Conservation (phyloP, 2,329 filamentous ascomycete species). For the Metarhizium rileyi region DNA sequence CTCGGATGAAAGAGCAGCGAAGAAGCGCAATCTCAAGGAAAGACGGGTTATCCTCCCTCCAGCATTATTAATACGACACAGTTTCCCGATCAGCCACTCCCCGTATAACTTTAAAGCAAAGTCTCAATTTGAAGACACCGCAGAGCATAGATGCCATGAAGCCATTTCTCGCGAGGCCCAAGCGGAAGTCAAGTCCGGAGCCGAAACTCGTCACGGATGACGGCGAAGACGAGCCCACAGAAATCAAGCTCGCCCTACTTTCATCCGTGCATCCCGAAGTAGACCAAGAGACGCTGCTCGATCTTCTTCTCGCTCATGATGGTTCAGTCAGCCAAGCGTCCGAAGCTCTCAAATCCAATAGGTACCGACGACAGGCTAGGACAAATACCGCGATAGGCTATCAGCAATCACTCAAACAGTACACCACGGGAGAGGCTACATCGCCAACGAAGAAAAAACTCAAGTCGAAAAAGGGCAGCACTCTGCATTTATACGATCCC, state of each 20-base stretch:
- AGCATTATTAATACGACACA: not conserved
- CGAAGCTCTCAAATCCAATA: conserved; percentile 36
- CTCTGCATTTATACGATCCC: conserved; percentile 74
- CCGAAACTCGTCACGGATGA: conserved; percentile 10
- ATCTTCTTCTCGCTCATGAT: conserved; percentile 66
- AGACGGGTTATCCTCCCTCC: not conserved
- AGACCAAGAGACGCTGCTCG: conserved; percentile 60
- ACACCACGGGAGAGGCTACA: conserved; percentile 22
- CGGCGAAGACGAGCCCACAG: conserved; percentile 64
- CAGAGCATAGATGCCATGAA: conserved; percentile 36
- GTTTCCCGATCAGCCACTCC: not conserved
- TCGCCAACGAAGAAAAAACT: conserved; percentile 35
- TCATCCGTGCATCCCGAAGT: conserved; percentile 62
- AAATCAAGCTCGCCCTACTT: conserved; percentile 78
- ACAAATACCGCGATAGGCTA: conserved; percentile 35
- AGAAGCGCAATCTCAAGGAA: not conserved
- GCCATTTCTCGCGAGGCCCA: conserved; percentile 43
- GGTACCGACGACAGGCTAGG: conserved; percentile 16
- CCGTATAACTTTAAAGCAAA: not conserved
- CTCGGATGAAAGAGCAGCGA: not conserved
- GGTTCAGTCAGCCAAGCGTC: conserved; percentile 64
- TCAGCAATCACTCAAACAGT: conserved; percentile 54
- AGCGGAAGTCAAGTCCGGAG: conserved; percentile 34
- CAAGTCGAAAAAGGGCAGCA: conserved; percentile 67
- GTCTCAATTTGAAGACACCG: too few species aligned